Evolutionary conservation across 352 stramenopile genomes (phyloP), one percentile per base, ranked within the genome.

Genomic region (Pythium plurisporium): DNA sequence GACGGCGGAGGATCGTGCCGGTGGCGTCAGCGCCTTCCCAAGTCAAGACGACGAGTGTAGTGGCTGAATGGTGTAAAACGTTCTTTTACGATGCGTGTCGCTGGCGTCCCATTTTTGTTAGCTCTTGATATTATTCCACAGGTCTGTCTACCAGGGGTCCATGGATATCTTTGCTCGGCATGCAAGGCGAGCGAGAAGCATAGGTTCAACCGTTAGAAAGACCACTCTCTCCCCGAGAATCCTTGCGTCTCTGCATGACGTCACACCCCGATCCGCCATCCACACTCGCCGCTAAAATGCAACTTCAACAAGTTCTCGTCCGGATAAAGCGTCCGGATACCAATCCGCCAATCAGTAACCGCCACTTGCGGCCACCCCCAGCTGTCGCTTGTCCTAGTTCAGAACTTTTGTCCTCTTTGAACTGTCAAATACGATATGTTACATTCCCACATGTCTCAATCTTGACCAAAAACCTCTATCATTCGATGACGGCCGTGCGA

Each of bases 221-320:
- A 44, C 47, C 30, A 55, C 25, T 26, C 4, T 36, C 17, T 14
- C 27, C 43, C n/a, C n/a, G n/a, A n/a, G n/a, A n/a, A n/a, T n/a
- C n/a, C n/a, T n/a, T n/a, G n/a, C n/a, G n/a, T n/a, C 43, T 10
- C 12, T 25, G 36, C 55, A 42, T 62, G 55, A 62, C 55, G 55
- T 62, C 55, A 62, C 37, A 38, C 31, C n/a, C n/a, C 33, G 48
- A 62, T 62, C 55, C 45, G n/a, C 33, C 33, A 53, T n/a, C n/a
- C n/a, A n/a, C n/a, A 38, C 33, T 15, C 33, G 25, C 17, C 2
- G 6, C 40, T 27, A 17, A 62, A 26, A 47, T 62, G 30, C 55
- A 62, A 62, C 55, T 62, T 62, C 55, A 62, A 62, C 55, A 62
- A 30, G 8, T 43, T 17, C n/a, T 41, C 33, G 11, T 59, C 51